Base-by-base conservation (phyloP, 768 basidiomycete species). In the Pleurotus cornucopiae region DNA sequence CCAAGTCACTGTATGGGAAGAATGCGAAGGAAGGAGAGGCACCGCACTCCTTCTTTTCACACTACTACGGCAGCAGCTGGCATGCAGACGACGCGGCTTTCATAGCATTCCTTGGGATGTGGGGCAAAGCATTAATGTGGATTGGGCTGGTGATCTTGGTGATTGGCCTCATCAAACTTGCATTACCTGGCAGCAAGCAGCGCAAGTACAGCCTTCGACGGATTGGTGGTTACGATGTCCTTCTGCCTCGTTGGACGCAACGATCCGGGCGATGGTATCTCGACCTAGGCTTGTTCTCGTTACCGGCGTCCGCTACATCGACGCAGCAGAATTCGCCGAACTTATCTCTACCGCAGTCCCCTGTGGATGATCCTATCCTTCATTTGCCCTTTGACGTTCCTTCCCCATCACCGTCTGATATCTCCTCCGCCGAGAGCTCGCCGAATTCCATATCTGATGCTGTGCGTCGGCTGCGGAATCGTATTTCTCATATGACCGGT, bases 61-160 rank as follows among this genome's bases (percentile, higher is more conserved):
- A 99, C 70, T 96, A 85, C 75, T 99, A 98, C 64, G 96, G 94
- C 26, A 97, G 94, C 66, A 94, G 91, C 64, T 99, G 96, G 96
- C 96, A 99, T 65, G 87, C 94, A 4, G 94, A 96, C 64, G 96
- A 99, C 69, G 97, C 96, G 25, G 92, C 88, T n/a, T 97, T 98
- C 74, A 94, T 98, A 66, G 83, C 85, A 44, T 98, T 98, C 76
- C 79, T 98, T 53, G 90, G 83, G 40, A 79, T 80, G 20, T 95
- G 92, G 86, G 96, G 96, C 56, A 94, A 91, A 67, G 75, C 67
- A 40, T 69, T 97, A 60, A 91, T 98, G 89, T 92, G 89, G 85
- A 58, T 94, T 18, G 93, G 91, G 1, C 68, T 90, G 56, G 68
- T 81, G 20, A 70, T 96, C 59, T 77, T 96, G 26, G 69, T 96